phyloP scores from a whole-genome alignment of 768 basidiomycete species.

The button mushroom (Agaricus bisporus) region DNA sequence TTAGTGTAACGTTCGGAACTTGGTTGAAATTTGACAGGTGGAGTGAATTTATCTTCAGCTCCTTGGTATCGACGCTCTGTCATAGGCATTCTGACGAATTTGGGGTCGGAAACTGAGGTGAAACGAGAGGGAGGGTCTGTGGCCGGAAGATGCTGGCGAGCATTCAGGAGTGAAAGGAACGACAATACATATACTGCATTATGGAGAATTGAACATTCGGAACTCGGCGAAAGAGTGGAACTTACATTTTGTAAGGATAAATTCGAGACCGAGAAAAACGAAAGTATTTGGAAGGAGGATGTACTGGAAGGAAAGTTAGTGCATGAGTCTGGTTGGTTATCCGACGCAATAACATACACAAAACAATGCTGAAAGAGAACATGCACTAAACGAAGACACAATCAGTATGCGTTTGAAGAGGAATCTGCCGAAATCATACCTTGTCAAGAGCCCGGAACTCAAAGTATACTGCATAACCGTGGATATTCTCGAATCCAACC shows the following conservation, averaged over 20 bases:
- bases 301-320: slow-evolving; percentile 22
- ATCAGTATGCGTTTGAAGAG: background rate
- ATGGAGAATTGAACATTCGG: background rate
- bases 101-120: background rate
- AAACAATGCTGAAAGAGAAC: slow-evolving; percentile 38
- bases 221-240: background rate
- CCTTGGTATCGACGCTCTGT: background rate
- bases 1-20: slow-evolving; percentile 8
- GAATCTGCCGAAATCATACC: slow-evolving; percentile 15
- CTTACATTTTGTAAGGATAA: slow-evolving; percentile 39
- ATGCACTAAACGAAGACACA: slow-evolving; percentile 25
- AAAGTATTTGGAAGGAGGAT: slow-evolving; percentile 37
- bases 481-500: slow-evolving; percentile 29
- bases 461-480: slow-evolving; percentile 31
- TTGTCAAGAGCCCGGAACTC: slow-evolving; percentile 32
- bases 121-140: background rate
- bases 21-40: background rate
- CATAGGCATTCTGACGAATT: background rate
- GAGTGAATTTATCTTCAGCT: background rate
- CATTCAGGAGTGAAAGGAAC: slow-evolving; percentile 39
- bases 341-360: slow-evolving; percentile 21
- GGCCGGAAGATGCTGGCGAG: slow-evolving; percentile 23
- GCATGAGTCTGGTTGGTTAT: background rate
- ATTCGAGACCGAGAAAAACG: slow-evolving; percentile 35
- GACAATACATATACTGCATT: slow-evolving; percentile 41